Evolutionary conservation across 352 stramenopile genomes (phyloP).

Genomic region (Plasmopara muralis): DNA sequence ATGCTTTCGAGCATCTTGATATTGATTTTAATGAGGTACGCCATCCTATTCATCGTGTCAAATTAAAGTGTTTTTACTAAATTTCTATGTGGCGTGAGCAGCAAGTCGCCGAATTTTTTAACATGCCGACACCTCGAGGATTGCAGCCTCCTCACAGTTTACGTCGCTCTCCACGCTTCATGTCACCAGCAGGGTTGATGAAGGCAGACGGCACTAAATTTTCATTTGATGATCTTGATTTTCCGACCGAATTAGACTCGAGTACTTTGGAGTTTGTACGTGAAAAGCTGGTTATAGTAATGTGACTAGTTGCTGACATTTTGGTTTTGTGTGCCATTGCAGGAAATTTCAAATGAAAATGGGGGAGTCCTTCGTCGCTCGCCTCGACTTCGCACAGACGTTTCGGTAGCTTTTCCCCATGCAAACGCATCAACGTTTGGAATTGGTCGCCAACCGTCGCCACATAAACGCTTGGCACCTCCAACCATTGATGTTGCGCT

Average conservation of each 20-base stretch:
- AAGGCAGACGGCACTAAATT: conserved; percentile 77
- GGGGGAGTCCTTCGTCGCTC: conserved; percentile 60
- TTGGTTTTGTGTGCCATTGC: not conserved
- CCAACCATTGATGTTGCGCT: conserved; percentile 73
- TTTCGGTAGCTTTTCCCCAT: conserved; percentile 80
- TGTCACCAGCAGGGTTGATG: conserved; percentile 55
- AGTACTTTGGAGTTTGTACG: conserved; percentile 69
- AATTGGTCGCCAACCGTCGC: conserved; percentile 40
- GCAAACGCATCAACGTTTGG: conserved; percentile 39
- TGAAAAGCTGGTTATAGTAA: conserved; percentile 6
- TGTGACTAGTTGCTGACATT: conserved; percentile 1
- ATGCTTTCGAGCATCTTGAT: conserved; percentile 78
- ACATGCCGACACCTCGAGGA: conserved; percentile 53
- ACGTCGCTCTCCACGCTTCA: conserved; percentile 67
- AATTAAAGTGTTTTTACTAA: not conserved
- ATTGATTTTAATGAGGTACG: conserved; percentile 80
- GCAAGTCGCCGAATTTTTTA: conserved; percentile 84
- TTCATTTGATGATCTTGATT: conserved; percentile 79
- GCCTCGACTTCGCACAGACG: conserved; percentile 69
- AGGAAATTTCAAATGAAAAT: conserved; percentile 70
- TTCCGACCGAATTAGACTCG: conserved; percentile 66
- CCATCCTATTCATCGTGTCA: not conserved
- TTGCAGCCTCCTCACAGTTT: conserved; percentile 62
- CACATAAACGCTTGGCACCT: conserved; percentile 66
- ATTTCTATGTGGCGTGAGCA: conserved; percentile 14